Conservation (phyloP, 441 rosid species). For the Pelargonium fulgidum region DNA sequence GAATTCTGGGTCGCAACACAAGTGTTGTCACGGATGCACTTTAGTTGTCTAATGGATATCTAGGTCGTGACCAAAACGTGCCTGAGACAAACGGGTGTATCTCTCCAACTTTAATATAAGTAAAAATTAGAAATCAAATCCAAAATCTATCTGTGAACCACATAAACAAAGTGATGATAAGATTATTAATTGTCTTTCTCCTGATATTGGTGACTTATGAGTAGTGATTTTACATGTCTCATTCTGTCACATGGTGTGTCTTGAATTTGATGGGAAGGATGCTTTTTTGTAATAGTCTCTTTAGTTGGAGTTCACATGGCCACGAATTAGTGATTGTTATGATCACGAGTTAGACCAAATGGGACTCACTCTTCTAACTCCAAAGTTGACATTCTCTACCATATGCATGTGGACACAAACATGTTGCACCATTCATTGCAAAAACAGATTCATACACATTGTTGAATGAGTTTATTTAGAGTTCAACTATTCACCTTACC, state of each 20-base stretch:
- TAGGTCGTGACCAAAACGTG: background rate
- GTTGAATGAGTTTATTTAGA: background rate
- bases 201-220: background rate
- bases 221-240: background rate
- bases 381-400: background rate
- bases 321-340: background rate
- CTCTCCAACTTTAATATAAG: background rate
- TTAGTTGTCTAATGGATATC: slow-evolving; percentile 7
- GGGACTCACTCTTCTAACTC: background rate
- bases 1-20: no score
- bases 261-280: background rate
- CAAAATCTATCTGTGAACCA: background rate
- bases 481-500: no score
- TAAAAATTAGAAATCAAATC: background rate
- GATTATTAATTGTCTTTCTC: background rate
- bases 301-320: slow-evolving; percentile 2
- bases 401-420: no score
- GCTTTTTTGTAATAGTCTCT: background rate
- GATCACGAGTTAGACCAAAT: background rate
- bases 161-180: background rate
- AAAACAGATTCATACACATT: background rate
- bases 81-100: background rate
- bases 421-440: background rate
- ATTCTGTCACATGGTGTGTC: background rate
- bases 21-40: background rate